Evolutionary conservation across 257 asterid genomes (phyloP).

Genomic region (Solanum pennellii): DNA sequence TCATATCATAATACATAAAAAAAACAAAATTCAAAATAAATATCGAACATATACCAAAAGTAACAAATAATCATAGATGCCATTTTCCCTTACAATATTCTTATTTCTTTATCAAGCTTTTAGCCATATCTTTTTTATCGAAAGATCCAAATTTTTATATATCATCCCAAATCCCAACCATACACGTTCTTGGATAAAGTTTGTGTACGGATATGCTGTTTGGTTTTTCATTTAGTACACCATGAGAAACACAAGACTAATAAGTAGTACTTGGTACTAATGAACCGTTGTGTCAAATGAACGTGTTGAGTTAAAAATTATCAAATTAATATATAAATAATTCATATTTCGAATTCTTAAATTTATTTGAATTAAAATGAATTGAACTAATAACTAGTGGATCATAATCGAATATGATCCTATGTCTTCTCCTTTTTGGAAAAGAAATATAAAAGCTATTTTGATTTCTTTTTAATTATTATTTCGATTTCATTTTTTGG

Average conservation of each 20-base stretch:
- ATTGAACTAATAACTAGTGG: neutral
- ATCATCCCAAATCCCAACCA: neutral
- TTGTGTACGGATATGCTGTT: neutral
- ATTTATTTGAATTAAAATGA: neutral
- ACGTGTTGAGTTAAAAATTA: neutral
- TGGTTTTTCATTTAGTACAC: neutral
- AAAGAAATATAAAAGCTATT: neutral
- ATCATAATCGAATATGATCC: neutral
- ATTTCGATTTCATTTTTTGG: neutral
- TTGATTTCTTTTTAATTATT: neutral
- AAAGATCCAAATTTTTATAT: neutral
- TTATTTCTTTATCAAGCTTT: constrained; percentile 2
- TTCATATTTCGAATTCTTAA: neutral
- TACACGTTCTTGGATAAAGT: neutral
- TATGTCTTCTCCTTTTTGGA: neutral
- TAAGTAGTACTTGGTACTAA: neutral
- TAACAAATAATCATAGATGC: constrained; percentile 6
- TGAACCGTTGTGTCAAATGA: neutral
- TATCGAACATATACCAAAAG: neutral
- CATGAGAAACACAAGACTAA: neutral
- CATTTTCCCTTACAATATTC: neutral
- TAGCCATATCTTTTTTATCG: neutral
- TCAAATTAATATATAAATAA: neutral
- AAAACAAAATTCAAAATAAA: neutral
- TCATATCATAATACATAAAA: neutral